phyloP scores from a whole-genome alignment of 2,329 filamentous ascomycete genomes.

The Fusarium concolor region DNA sequence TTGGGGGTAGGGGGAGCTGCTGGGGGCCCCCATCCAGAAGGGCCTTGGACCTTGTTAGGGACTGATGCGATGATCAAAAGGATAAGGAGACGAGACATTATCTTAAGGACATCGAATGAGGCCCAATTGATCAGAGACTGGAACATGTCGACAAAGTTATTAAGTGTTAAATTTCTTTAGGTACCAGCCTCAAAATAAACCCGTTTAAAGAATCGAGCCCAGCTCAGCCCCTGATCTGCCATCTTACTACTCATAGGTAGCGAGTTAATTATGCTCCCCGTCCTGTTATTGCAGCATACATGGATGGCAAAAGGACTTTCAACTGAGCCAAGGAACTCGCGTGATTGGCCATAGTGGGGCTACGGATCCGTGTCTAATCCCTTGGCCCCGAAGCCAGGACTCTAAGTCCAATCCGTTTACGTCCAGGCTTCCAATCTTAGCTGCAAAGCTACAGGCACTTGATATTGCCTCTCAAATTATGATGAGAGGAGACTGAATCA shows the following conservation, averaged over 20 bases:
- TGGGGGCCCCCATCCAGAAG: slow-evolving; percentile 28
- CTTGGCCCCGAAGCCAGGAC: slow-evolving; percentile 33
- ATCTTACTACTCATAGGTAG: slow-evolving; percentile 8
- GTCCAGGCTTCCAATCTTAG: slow-evolving; percentile 38
- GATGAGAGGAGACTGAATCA: slow-evolving; percentile 39
- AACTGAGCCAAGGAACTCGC: slow-evolving; percentile 27
- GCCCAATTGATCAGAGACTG: neutral
- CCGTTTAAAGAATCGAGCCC: neutral
- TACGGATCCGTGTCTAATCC: slow-evolving; percentile 32
- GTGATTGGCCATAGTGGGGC: slow-evolving; percentile 35
- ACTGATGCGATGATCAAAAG: slow-evolving; percentile 23
- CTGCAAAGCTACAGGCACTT: slow-evolving; percentile 36
- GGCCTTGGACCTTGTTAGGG: slow-evolving; percentile 41
- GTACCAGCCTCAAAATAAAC: neutral
- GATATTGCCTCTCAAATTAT: slow-evolving; percentile 40
- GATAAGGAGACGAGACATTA: slow-evolving; percentile 17
- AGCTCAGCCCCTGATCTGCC: slow-evolving; percentile 8
- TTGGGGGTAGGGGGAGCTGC: slow-evolving; percentile 36
- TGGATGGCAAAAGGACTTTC: slow-evolving; percentile 30
- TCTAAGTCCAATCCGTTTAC: slow-evolving; percentile 26
- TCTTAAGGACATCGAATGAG: slow-evolving; percentile 3
- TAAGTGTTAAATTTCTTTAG: neutral
- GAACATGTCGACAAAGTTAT: neutral
- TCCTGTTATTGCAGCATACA: slow-evolving; percentile 5
- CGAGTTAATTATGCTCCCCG: slow-evolving; percentile 20